phyloP scores from a whole-genome alignment of 1,139 yeast species.

The Taiozyma sp. region DNA sequence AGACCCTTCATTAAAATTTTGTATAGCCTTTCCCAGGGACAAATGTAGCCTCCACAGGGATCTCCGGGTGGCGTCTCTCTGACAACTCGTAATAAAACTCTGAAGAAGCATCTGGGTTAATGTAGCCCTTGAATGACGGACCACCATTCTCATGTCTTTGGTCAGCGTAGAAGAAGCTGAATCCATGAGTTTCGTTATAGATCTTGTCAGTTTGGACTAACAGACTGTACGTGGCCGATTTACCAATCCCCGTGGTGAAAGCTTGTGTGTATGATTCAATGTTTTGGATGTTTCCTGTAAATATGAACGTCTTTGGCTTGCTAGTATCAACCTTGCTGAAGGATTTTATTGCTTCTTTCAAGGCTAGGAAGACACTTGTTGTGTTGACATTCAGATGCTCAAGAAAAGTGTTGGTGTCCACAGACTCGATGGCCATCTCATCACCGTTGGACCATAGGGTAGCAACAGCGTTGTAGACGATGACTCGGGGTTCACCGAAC shows the following conservation, averaged over 20 bases:
- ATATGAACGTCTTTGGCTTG: conserved; percentile 5
- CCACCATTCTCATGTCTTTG: conserved; percentile 2
- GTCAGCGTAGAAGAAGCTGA: conserved; percentile 2
- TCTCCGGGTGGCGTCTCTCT: conserved; percentile 1
- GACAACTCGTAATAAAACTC: conserved; percentile 5
- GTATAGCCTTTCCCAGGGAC: conserved; percentile 2
- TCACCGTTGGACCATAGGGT: neutral
- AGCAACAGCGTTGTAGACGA: conserved; percentile 5
- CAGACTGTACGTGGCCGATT: conserved; percentile 1
- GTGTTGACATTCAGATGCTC: neutral
- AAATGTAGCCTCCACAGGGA: conserved; percentile 5
- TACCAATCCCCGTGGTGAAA: conserved; percentile 2
- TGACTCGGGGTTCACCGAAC: conserved; percentile 5
- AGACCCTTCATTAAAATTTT: neutral
- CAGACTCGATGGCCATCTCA: neutral
- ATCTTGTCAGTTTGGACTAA: neutral
- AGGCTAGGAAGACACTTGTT: neutral
- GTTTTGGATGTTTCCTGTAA: conserved; percentile 5
- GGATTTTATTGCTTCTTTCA: neutral
- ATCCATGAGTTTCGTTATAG: neutral
- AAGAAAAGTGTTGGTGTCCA: neutral
- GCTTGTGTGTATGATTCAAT: neutral
- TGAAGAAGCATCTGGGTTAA: conserved; percentile 2
- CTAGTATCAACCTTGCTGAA: neutral
- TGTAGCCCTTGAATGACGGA: neutral